Base-by-base conservation (phyloP, 306 rosid species). In the Malus asiatica region DNA sequence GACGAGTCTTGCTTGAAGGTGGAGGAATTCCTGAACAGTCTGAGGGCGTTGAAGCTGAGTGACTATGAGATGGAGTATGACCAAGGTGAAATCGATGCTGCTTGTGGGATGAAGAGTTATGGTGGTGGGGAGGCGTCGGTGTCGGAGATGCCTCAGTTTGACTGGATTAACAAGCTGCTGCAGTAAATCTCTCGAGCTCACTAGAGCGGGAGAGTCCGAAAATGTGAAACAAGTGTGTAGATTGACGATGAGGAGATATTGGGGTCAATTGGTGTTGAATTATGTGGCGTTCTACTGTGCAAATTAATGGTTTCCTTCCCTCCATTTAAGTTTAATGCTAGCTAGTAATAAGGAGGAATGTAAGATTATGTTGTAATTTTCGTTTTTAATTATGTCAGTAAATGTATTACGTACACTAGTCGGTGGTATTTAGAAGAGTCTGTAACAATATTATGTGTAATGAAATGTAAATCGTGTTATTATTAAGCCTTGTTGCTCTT, bases 1-100 rank as follows among this genome's bases (percentile, higher is more conserved):
- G 52, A 46, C 15, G 67, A 58, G 48, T 76, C 61, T 18, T 40
- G 32, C 19, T 63, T 52, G 8, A 71, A 66, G 71, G 73, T 80
- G 35, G 22, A 79, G 4, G 79, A 70, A 3, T 63, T 84, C 57
- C 70, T 84, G 74, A 80, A 42, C 68, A 77, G 63, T 69, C 40
- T 84, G 66, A 84, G 80, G 62, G 73, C 66, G 1, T 25, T 84
- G 82, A 84, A 64, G 74, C 42, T 77, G 20, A 73, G 67, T 33
- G 87, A 69, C 19, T 20, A 61, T 13, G 57, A 14, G 11, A 70
- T 48, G 22, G 70, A 29, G 22, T 11, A 15, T 48, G 63, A 20
- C 8, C 16, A 13, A n/a, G 23, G 3, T 14, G 79, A 14, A 25
- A 57, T 57, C 25, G 62, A 57, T n/a, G 62, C 62, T 46, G 53